Evolutionary conservation across 352 stramenopile genomes (phyloP).

Genomic region (Chrysophaeum taylorii): DNA sequence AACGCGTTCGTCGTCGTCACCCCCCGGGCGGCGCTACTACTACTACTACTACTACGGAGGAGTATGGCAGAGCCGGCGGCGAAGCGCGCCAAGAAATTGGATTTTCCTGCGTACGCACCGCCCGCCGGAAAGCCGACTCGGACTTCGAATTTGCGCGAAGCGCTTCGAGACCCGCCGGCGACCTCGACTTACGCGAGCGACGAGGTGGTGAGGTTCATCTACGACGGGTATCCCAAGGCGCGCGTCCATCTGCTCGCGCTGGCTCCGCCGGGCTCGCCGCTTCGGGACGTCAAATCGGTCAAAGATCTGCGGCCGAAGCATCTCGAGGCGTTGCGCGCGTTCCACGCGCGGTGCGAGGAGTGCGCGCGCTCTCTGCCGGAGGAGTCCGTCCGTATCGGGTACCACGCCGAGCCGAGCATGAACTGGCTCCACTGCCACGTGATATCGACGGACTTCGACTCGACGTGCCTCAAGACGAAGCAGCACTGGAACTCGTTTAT

Average conservation of each 20-base stretch:
- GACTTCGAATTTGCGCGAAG: too few relatives aligned
- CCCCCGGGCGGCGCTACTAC: too few relatives aligned
- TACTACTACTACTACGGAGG: too few relatives aligned
- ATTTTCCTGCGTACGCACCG: too few relatives aligned
- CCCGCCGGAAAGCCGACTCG: too few relatives aligned
- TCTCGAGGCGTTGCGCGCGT: slow-evolving; percentile 4
- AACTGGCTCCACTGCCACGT: slow-evolving; percentile 46
- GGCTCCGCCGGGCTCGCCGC: not conserved
- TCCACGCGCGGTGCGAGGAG: slow-evolving; percentile 11
- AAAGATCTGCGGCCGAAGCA: slow-evolving; percentile 19
- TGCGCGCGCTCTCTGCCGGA: slow-evolving; percentile 1
- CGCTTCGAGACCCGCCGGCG: too few relatives aligned
- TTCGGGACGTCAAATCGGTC: slow-evolving; percentile 9
- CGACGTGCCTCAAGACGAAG: slow-evolving; percentile 30
- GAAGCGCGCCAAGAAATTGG: too few relatives aligned
- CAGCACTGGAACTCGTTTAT: slow-evolving; percentile 47
- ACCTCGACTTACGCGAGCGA: too few relatives aligned
- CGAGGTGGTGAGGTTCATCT: too few relatives aligned
- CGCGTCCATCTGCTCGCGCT: slow-evolving; percentile 29
- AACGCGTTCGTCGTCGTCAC: too few relatives aligned
- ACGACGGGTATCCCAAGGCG: slow-evolving; percentile 35
- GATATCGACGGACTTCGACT: slow-evolving; percentile 44
- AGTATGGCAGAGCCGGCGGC: too few relatives aligned
- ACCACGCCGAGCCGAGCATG: slow-evolving; percentile 42
- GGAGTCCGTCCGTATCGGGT: slow-evolving; percentile 28